These are phyloP conservation scores for Metschnikowia anglica DNA, from an alignment of 805 yeast genomes.

Conservation along the genomic window DNA sequence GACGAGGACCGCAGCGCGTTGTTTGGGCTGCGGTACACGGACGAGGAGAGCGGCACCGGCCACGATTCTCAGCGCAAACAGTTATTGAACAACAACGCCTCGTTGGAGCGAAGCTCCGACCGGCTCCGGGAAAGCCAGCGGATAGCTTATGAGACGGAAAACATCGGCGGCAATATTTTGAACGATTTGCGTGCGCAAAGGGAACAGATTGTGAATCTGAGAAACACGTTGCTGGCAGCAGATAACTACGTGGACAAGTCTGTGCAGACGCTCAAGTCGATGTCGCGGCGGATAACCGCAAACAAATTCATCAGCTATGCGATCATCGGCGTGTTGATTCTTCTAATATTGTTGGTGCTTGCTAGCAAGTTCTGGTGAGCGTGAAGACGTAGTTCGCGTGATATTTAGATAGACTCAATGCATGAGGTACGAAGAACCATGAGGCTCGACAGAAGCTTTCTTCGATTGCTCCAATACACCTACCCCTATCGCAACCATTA, in stretches of 20 bases:
- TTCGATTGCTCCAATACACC: too few relatives aligned
- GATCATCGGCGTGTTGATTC: slow-evolving; percentile 80
- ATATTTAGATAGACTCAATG: too few relatives aligned
- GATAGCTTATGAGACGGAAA: slow-evolving; percentile 88
- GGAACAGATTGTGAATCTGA: slow-evolving; percentile 83
- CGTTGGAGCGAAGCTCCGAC: slow-evolving; percentile 79
- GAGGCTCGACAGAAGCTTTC: too few relatives aligned
- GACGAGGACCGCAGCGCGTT: slow-evolving; percentile 69
- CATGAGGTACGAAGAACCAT: too few relatives aligned
- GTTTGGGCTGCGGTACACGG: slow-evolving; percentile 55
- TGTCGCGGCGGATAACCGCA: slow-evolving; percentile 92
- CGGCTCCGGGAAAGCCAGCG: slow-evolving; percentile 85
- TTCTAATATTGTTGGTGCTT: slow-evolving; percentile 78
- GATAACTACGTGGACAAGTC: slow-evolving; percentile 91
- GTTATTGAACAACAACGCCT: slow-evolving; percentile 70
- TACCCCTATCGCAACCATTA: too few relatives aligned
- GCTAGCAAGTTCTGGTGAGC: slow-evolving; percentile 72
- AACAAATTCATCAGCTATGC: slow-evolving; percentile 88
- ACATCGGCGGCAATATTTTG: slow-evolving; percentile 85
- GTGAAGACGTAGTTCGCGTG: too few relatives aligned
- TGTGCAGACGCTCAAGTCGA: slow-evolving; percentile 77
- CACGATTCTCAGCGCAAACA: slow-evolving; percentile 75
- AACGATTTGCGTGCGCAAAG: slow-evolving; percentile 88
- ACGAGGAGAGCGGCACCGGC: slow-evolving; percentile 23
- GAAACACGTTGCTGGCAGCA: slow-evolving; percentile 85